These are phyloP conservation scores for Cyclaneusma minus DNA, from an alignment of 2,329 filamentous ascomycete genomes.

Conservation along the genomic window DNA sequence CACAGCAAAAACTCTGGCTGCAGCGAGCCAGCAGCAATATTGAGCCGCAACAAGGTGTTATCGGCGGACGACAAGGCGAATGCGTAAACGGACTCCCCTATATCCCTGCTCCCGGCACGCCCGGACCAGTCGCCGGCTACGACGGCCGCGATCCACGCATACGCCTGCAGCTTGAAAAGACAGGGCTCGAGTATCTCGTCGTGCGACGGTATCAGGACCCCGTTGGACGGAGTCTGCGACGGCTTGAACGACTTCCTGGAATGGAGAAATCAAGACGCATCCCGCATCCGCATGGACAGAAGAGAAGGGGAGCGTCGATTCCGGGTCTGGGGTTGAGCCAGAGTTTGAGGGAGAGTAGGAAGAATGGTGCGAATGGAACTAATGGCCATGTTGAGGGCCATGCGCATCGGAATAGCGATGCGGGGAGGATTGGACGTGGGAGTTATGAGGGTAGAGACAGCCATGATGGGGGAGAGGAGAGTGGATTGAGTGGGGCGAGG, in stretches of 20 bases:
- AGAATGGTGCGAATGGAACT: too few relatives aligned
- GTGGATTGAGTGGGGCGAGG: conserved; percentile 2
- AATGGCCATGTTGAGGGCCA: too few relatives aligned
- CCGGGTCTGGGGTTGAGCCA: conserved; percentile 22
- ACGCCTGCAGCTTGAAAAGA: conserved; percentile 49
- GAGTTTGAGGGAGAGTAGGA: conserved; percentile 20
- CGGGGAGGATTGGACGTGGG: not conserved
- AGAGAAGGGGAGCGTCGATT: conserved; percentile 16
- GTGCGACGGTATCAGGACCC: conserved; percentile 59
- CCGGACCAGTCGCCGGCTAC: conserved; percentile 29
- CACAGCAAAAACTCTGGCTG: conserved; percentile 61
- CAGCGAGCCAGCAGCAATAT: conserved; percentile 59
- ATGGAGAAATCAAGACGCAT: conserved; percentile 34
- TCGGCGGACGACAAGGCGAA: conserved; percentile 16
- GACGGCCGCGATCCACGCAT: conserved; percentile 48
- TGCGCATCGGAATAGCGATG: too few relatives aligned
- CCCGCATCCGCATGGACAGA: conserved; percentile 17
- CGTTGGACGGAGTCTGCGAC: conserved; percentile 43
- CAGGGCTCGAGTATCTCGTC: conserved; percentile 59
- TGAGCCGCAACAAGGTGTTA: conserved; percentile 43
- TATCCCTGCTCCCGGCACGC: conserved; percentile 5
- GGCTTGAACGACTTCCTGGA: conserved; percentile 36
- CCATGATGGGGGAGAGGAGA: not conserved
- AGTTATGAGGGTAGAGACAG: conserved; percentile 1
- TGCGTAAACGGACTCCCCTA: too few relatives aligned